phyloP scores from a whole-genome alignment of 1,284 basidiomycete genomes.

The Cutaneotrichosporon cyanovorans region DNA sequence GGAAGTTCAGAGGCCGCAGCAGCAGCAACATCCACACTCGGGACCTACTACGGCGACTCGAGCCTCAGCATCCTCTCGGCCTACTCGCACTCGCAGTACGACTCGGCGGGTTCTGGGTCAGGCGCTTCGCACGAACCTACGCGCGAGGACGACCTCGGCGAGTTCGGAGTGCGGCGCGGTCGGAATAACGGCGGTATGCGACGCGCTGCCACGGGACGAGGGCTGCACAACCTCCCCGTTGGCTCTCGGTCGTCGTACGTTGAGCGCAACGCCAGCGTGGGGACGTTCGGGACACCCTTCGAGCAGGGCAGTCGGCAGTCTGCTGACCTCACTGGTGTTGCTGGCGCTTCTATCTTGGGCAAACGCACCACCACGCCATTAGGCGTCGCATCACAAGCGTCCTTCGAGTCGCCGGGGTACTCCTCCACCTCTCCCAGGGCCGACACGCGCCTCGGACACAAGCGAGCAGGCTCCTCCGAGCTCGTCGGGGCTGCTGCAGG shows the following conservation, averaged over 20 bases:
- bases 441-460: background rate
- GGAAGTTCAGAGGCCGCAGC: no score
- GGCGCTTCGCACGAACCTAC: background rate
- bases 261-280: constrained; percentile 12
- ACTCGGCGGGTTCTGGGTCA: constrained; percentile 9
- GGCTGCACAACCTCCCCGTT: background rate
- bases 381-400: background rate
- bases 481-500: background rate
- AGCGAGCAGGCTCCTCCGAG: background rate
- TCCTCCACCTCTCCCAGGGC: background rate
- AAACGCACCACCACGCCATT: background rate
- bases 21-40: no score
- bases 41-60: background rate
- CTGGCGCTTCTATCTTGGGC: background rate
- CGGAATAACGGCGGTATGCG: background rate
- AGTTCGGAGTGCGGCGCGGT: constrained; percentile 9
- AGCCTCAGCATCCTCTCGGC: background rate
- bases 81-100: constrained; percentile 6
- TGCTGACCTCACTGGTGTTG: background rate
- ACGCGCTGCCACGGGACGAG: background rate
- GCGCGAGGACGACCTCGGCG: constrained; percentile 2
- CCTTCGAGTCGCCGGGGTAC: background rate
- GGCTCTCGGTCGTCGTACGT: background rate
- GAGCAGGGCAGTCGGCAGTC: background rate
- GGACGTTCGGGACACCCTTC: constrained; percentile 11